Conservation (phyloP, 306 rosid species). For the Psophocarpus tetragonolobus region DNA sequence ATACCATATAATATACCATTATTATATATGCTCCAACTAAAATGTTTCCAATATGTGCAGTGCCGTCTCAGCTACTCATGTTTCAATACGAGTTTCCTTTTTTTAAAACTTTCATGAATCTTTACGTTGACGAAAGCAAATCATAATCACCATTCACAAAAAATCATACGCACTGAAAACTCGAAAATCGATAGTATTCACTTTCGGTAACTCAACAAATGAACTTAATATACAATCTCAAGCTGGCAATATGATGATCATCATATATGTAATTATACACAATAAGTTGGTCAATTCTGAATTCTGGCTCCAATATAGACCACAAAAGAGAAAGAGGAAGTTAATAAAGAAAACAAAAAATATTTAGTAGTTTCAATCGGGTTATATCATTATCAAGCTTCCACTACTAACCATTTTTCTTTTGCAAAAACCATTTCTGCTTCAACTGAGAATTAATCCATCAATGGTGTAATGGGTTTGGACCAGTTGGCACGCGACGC, state of each 20-base stretch:
- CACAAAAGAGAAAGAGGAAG: neutral
- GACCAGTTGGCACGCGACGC: constrained; percentile 93
- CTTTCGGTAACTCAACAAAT: constrained; percentile 30
- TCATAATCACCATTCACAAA: constrained; percentile 28
- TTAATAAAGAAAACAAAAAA: constrained; percentile 15
- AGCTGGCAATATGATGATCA: neutral
- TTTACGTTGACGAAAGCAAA: constrained; percentile 40
- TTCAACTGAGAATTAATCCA: constrained; percentile 26
- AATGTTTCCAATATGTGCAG: constrained; percentile 37
- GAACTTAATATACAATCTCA: constrained; percentile 43
- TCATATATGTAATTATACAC: constrained; percentile 13
- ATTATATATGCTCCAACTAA: constrained; percentile 47
- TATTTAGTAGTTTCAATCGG: constrained; percentile 16
- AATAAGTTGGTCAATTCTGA: constrained; percentile 31
- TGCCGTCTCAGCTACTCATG: constrained; percentile 57
- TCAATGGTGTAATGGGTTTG: constrained; percentile 93
- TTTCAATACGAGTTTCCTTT: neutral
- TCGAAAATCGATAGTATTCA: constrained; percentile 15
- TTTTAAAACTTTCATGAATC: constrained; percentile 29
- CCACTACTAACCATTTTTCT: constrained; percentile 48
- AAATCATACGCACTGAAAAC: constrained; percentile 29
- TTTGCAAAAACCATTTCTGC: neutral
- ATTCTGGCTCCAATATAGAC: constrained; percentile 23
- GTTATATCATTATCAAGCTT: constrained; percentile 27
- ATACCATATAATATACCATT: constrained; percentile 38